These are phyloP conservation scores for Saccharomycopsis malanga DNA, from an alignment of 805 yeast species.

Conservation along the genomic window DNA sequence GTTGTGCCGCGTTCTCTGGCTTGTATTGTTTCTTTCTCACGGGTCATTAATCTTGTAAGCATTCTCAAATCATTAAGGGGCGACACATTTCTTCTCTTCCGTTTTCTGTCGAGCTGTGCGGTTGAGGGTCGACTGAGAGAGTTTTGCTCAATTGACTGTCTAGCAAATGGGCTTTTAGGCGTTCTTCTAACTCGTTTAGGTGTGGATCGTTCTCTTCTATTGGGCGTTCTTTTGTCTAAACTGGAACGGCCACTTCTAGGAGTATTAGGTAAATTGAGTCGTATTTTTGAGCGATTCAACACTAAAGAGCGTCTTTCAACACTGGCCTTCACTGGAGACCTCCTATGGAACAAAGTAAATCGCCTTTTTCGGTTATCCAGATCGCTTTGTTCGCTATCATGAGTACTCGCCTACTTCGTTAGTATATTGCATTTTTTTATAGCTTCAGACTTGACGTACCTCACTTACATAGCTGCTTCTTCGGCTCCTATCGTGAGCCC, in stretches of 20 bases:
- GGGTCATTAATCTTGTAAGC: conserved; percentile 14
- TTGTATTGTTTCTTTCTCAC: conserved; percentile 11
- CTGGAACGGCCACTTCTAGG: background rate
- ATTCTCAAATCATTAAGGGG: conserved; percentile 13
- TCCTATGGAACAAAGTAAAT: background rate
- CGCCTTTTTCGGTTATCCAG: background rate
- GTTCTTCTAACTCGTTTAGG: conserved; percentile 4
- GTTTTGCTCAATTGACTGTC: conserved; percentile 8
- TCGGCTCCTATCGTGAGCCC: no score
- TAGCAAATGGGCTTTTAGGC: conserved; percentile 13
- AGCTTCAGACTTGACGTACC: no score
- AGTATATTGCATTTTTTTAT: no score
- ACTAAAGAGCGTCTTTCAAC: conserved; percentile 4
- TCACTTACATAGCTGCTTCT: no score
- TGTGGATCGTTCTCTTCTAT: background rate
- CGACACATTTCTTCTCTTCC: background rate
- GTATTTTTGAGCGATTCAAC: background rate
- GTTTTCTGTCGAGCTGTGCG: background rate
- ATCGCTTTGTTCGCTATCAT: background rate
- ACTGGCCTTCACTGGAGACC: conserved; percentile 8
- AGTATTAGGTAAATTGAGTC: background rate
- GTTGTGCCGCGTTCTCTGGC: background rate
- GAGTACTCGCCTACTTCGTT: no score
- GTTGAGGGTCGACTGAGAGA: background rate
- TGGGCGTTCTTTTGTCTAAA: background rate